Evolutionary conservation across 164 flowering plant species (phyloP).

Genomic region (Amborella trichopoda): DNA sequence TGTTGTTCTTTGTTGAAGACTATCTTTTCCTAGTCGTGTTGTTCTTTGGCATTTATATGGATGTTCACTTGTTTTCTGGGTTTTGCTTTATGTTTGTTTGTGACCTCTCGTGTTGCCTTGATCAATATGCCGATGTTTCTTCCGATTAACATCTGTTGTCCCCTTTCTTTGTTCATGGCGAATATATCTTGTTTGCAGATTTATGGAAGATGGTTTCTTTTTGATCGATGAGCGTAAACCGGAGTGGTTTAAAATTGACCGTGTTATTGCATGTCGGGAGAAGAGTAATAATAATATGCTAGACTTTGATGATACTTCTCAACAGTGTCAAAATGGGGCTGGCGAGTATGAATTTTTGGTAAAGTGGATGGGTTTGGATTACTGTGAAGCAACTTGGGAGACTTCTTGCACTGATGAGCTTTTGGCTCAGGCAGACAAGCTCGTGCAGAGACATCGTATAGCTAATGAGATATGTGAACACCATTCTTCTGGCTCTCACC

Average conservation of each 20-base stretch:
- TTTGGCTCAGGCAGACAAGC: constrained; percentile 1
- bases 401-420: constrained; percentile 2
- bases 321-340: background rate
- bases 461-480: constrained; percentile 1
- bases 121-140: background rate
- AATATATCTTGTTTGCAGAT: background rate
- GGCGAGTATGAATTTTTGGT: constrained; percentile 4
- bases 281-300: background rate
- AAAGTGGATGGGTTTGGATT: constrained; percentile 9
- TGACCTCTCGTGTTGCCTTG: too few relatives aligned
- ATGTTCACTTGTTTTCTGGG: background rate
- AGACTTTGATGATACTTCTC: background rate
- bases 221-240: constrained; percentile 4
- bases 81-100: background rate
- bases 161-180: background rate
- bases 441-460: constrained; percentile 4
- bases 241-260: constrained; percentile 7
- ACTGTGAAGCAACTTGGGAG: constrained; percentile 5
- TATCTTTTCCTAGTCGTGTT: background rate
- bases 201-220: background rate
- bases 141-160: background rate
- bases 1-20: too few relatives aligned
- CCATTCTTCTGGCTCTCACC: background rate
- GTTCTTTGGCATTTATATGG: background rate
- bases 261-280: constrained; percentile 6